Conservation (phyloP, 768 basidiomycete species). For the Pluteus cervinus region DNA sequence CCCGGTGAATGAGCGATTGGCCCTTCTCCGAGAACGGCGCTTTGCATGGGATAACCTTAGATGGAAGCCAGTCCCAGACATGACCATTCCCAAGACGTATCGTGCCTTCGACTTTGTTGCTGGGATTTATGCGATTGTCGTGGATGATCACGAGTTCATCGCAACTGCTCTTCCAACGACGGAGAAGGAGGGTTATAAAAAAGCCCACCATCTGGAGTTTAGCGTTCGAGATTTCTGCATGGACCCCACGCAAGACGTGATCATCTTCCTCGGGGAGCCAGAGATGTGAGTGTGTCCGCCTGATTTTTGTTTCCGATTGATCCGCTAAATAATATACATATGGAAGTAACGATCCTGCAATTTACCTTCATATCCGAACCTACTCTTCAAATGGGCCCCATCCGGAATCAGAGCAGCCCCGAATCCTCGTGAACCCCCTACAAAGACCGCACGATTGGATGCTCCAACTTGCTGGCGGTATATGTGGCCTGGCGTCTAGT, state of each 20-base stretch:
- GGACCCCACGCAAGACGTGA: constrained; percentile 60
- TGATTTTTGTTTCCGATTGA: too few relatives aligned
- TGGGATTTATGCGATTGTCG: constrained; percentile 47
- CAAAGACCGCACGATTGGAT: too few relatives aligned
- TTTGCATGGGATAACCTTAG: constrained; percentile 17
- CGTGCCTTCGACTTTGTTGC: constrained; percentile 56
- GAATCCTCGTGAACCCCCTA: too few relatives aligned
- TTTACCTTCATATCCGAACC: too few relatives aligned
- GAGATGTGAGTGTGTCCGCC: too few relatives aligned
- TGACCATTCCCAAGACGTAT: constrained; percentile 13
- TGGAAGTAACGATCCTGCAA: too few relatives aligned
- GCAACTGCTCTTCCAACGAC: constrained; percentile 19
- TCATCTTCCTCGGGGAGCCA: constrained; percentile 34
- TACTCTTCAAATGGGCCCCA: too few relatives aligned
- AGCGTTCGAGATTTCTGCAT: constrained; percentile 51
- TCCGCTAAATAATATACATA: too few relatives aligned
- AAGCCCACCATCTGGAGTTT: constrained; percentile 30
- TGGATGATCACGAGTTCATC: constrained; percentile 13
- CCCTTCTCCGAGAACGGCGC: too few relatives aligned
- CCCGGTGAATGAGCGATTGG: constrained; percentile 12
- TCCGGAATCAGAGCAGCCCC: too few relatives aligned
- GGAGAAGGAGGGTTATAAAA: constrained; percentile 10
- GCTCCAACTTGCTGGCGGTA: too few relatives aligned
- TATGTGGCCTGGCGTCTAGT: too few relatives aligned
- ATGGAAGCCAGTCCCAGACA: constrained; percentile 10